Base-by-base conservation (phyloP, 768 basidiomycete species). In the Lactarius sp. region DNA sequence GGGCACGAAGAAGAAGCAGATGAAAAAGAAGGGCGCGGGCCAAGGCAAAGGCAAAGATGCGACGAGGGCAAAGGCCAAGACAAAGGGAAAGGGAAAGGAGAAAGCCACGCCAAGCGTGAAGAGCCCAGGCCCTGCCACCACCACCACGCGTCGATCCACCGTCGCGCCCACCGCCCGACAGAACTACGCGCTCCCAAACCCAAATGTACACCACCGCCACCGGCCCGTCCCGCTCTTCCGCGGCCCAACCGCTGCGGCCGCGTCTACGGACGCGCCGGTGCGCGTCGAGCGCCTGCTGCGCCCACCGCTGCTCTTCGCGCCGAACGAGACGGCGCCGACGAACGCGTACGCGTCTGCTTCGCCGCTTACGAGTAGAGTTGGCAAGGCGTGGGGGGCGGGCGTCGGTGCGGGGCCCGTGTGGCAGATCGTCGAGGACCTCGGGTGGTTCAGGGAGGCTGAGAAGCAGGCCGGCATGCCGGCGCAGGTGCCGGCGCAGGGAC, bases 341-440 rank as follows among this genome's bases (percentile, higher is more conserved):
- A 85, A 85, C 62, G 80, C 79, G 55, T 84, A 84, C 71, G 84
- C 83, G 0, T 72, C 81, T 53, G 76, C 76, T 56, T 62, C 75
- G 1, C 76, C 75, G 36, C 74, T 87, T 46, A 78, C 77, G 1
- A 80, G 82, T 55, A 79, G 86, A n/a, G 73, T 88, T 9, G 85
- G 80, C 68, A 89, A 85, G 69, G 78, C 86, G 0, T 89, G 85
- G 86, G 84, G 87, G 0, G 84, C 82, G 69, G 90, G 88, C 66
- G 82, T 88, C 14, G 89, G 90, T 4, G 71, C 83, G 3, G 91
- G 92, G 0, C 89, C 90, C 1, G 69, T 90, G 6, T 93, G 90
- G 90, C 86, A 92, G 62, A 73, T 92, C 41, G 73, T 81, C 49
- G 92, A 94, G 70, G 92, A 94, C 66, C 74, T 89, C 55, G 83